Evolutionary conservation across 257 asterid species (phyloP), one percentile per base, ranked within the genome.

Genomic region (Salvia rosmarinus): DNA sequence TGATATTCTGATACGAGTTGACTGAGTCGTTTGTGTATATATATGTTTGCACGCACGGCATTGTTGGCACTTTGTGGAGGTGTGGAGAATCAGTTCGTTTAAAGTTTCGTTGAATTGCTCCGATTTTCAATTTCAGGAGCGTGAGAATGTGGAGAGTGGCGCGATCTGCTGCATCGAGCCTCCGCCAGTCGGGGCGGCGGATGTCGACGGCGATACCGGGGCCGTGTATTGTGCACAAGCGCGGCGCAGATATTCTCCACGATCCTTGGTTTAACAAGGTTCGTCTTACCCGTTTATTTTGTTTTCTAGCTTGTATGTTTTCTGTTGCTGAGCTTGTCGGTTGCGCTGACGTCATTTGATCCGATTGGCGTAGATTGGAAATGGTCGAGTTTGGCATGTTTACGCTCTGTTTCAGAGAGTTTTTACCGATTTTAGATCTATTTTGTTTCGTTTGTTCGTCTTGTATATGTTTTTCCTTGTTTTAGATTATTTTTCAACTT

Each of bases 211-310:
- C 90, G 81, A 91, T 91, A 74, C 86, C 99, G 25, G 95, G 93
- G 50, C 96, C 98, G 37, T 88, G 90, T 76, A 91, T 95, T 19
- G 90, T 95, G 64, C 97, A 89, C 80, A 95, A 95, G 86, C 98
- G 96, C 51, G 99, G 99, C 47, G 83, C 99, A 50, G 99, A 95
- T 81, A 89, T 95, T 77, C 96, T 95, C 37, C 99, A 95, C 76
- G 98, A 95, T 83, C 99, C 98, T 6, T 89, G 96, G 98, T 95
- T 89, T 76, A 95, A 95, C 75, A 95, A 95, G 99, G 99, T 91
- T 44, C 39, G 12, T 59, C 59, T 32, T 28, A 21, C 35, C 57
- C 16, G 19, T 20, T 23, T 30, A 39, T 23, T 60, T 40, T 23
- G 42, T 44, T 50, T 16, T 2, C 8, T 17, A 17, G 54, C 14